Evolutionary conservation across 2,329 filamentous ascomycete species (phyloP).

Genomic region (Aspergillus fijiensis): DNA sequence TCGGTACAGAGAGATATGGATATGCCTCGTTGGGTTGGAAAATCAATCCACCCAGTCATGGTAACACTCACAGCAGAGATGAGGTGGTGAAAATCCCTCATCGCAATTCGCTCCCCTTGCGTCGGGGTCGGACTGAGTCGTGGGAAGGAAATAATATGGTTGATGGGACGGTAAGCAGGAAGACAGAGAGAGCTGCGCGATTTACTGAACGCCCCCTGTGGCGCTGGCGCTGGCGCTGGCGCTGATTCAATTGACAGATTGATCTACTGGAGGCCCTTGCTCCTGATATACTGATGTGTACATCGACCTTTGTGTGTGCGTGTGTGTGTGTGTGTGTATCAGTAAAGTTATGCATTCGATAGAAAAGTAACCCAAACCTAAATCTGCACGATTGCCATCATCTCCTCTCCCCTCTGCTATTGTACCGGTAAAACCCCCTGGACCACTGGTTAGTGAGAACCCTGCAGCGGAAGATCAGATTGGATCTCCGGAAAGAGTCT

Average conservation of each 20-base stretch:
- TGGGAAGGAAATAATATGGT: no score
- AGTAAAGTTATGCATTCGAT: no score
- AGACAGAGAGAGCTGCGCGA: neutral
- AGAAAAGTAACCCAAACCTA: neutral
- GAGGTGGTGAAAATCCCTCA: no score
- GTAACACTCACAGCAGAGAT: no score
- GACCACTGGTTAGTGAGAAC: neutral
- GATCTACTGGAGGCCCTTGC: neutral
- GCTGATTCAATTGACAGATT: neutral
- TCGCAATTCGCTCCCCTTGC: no score
- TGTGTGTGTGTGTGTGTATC: no score
- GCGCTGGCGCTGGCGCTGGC: neutral
- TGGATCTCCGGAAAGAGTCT: neutral
- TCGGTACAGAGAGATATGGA: no score
- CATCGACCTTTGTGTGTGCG: no score
- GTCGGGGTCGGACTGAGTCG: no score
- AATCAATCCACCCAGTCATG: no score
- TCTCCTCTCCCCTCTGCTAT: neutral
- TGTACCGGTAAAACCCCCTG: no score
- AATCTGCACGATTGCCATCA: constrained; percentile 4
- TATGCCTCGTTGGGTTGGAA: no score
- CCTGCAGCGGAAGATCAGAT: neutral
- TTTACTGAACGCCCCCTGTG: neutral
- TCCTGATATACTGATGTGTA: neutral
- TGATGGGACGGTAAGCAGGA: neutral